Evolutionary conservation across 2,329 filamentous ascomycete genomes (phyloP).

Genomic region (Pseudocercospora ulei): DNA sequence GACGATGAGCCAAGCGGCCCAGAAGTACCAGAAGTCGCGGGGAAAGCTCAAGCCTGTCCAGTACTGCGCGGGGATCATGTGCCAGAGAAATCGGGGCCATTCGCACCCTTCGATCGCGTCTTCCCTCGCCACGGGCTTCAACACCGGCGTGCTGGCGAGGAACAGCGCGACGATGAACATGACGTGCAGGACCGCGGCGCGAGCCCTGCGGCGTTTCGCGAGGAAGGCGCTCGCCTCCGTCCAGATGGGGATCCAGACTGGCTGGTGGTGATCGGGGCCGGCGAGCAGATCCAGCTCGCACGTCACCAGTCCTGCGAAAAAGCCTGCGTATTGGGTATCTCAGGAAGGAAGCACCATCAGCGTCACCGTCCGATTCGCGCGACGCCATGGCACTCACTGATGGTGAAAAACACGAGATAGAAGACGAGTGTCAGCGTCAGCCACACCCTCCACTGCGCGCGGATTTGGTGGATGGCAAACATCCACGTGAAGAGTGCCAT

Average conservation of each 20-base stretch:
- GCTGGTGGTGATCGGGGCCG: conserved; percentile 28
- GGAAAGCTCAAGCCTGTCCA: conserved; percentile 1
- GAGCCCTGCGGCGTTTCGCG: conserved; percentile 2
- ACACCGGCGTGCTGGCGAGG: conserved; percentile 13
- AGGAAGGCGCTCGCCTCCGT: conserved; percentile 8
- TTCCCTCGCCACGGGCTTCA: conserved; percentile 3
- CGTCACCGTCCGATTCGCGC: background rate
- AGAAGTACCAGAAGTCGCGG: conserved; percentile 40
- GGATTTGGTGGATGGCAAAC: conserved; percentile 40
- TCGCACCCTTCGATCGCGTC: conserved; percentile 9
- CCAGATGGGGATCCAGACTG: conserved; percentile 16
- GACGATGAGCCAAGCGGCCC: conserved; percentile 41
- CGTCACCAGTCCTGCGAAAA: conserved; percentile 52
- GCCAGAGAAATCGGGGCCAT: conserved; percentile 11
- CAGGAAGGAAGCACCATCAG: background rate
- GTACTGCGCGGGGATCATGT: conserved; percentile 10
- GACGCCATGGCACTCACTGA: no score
- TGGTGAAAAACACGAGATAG: conserved; percentile 14
- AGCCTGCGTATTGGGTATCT: conserved; percentile 52
- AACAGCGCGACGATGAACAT: conserved; percentile 15
- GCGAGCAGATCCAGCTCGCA: conserved; percentile 52
- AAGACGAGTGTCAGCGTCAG: conserved; percentile 17
- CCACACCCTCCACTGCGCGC: conserved; percentile 13
- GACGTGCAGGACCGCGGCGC: conserved; percentile 14
- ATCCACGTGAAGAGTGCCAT: conserved; percentile 51